phyloP scores from a whole-genome alignment of 176 grass and related monocot species.

The Rhynchospora breviuscula region DNA sequence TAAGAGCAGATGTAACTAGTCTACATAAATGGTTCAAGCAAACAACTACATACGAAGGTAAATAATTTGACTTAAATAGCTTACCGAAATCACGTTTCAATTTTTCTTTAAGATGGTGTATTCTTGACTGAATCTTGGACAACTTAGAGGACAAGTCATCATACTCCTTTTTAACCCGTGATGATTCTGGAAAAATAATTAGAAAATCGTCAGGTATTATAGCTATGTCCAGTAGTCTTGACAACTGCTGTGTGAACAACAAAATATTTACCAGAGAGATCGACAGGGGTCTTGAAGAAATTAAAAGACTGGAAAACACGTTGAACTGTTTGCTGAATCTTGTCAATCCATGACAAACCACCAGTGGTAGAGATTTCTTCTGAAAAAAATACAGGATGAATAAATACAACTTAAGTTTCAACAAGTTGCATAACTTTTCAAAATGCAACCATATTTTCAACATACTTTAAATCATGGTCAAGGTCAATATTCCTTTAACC shows the following conservation, averaged over 20 bases:
- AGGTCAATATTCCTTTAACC: not conserved
- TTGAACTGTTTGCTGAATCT: constrained; percentile 80
- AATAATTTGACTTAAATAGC: constrained; percentile 3
- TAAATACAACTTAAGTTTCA: not conserved
- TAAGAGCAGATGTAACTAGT: not conserved
- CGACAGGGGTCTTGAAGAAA: constrained; percentile 82
- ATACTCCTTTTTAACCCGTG: constrained; percentile 82
- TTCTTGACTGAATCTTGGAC: constrained; percentile 85
- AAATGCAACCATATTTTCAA: not conserved
- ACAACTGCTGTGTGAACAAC: constrained; percentile 12
- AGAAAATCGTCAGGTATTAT: constrained; percentile 23
- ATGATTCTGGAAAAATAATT: constrained; percentile 57
- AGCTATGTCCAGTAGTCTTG: not conserved
- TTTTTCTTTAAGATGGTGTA: constrained; percentile 63
- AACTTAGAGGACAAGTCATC: constrained; percentile 83
- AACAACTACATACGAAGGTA: not conserved
- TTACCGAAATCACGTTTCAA: constrained; percentile 87
- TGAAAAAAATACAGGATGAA: constrained; percentile 21
- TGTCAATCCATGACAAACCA: constrained; percentile 70
- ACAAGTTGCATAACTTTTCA: not conserved
- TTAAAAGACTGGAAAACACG: constrained; percentile 81
- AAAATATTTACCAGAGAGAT: constrained; percentile 68
- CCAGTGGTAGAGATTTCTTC: constrained; percentile 42
- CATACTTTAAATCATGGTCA: not conserved
- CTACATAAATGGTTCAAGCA: not conserved